Evolutionary conservation across 1,284 basidiomycete genomes (phyloP), one percentile per base, ranked within the genome.

Genomic region (Pterula multifida): DNA sequence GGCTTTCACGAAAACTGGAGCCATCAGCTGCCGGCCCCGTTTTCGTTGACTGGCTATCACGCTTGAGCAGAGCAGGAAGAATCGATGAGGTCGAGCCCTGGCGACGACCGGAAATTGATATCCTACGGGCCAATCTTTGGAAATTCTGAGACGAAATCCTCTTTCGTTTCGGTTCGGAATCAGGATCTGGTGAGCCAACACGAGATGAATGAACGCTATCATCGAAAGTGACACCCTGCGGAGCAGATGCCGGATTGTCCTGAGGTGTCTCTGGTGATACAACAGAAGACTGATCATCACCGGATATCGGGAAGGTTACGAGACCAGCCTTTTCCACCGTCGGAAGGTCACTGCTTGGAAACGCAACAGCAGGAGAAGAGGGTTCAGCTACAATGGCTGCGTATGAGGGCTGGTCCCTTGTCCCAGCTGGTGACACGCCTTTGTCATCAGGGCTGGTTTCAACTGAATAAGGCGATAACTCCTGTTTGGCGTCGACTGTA

Each of bases 71-170:
- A 17, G 6, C 71, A 45, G 78, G 75, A 52, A 81, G 73, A 21
- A 68, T 64, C 46, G 68, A 68, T 26, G 71, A 62, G 17, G 72
- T 62, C 21, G 70, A 77, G 26, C 78, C 76, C 56, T 76, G 72
- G 42, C 79, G 74, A 44, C 75, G 71, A 1, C 78, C 74, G 0
- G 76, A 77, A 35, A 86, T 63, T 12, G 85, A 87, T 51, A 89
- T 80, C 54, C 78, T 72, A 50, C 84, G 69, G 17, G 85, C 85
- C 42, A 89, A 62, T 25, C 83, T 75, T 63, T 88, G 85, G 70
- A 89, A 85, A 59, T 89, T 89, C 63, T 89, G 85, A 22, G 85
- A 84, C 11, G 84, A 81, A 51, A 85, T 86, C 23, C 85, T 75
- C 60, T 81, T 84, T 52, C 83, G 72, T 68, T 86, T 87, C 46